These are phyloP conservation scores for Linum lewisii DNA, from an alignment of 345 rosid species.

Conservation along the genomic window DNA sequence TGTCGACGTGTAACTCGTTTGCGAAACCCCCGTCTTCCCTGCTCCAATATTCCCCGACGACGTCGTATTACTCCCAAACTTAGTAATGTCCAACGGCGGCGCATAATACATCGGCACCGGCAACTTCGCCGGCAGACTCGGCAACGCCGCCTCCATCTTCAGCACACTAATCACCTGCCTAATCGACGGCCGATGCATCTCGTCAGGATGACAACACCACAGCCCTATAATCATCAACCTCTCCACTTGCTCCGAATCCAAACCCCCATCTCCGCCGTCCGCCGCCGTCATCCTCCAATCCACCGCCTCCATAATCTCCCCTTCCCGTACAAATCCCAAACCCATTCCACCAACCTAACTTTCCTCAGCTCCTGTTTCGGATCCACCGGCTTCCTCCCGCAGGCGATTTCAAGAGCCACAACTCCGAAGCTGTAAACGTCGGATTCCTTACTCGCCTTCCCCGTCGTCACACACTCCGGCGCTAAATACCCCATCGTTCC, in stretches of 20 bases:
- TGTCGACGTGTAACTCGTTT: background rate
- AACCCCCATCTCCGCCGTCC: slow-evolving; percentile 3
- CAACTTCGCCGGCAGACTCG: slow-evolving; percentile 36
- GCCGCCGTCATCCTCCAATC: slow-evolving; percentile 16
- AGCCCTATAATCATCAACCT: slow-evolving; percentile 36
- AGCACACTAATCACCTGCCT: slow-evolving; percentile 35
- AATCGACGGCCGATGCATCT: slow-evolving; percentile 32
- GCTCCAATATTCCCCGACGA: background rate
- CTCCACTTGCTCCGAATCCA: slow-evolving; percentile 26
- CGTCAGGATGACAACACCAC: slow-evolving; percentile 51
- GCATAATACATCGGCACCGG: slow-evolving; percentile 41
- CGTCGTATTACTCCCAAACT: slow-evolving; percentile 14
- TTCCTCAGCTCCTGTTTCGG: slow-evolving; percentile 18
- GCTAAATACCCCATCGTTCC: slow-evolving; percentile 36
- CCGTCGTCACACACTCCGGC: slow-evolving; percentile 27
- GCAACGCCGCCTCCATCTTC: slow-evolving; percentile 35
- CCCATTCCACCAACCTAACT: slow-evolving; percentile 37
- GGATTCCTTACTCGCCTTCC: slow-evolving; percentile 35
- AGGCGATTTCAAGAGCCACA: slow-evolving; percentile 33
- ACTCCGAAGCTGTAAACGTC: slow-evolving; percentile 50
- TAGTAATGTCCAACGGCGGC: slow-evolving; percentile 19
- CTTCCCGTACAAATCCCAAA: slow-evolving; percentile 38
- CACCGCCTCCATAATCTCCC: slow-evolving; percentile 20
- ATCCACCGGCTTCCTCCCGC: slow-evolving; percentile 38
- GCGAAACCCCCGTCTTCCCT: background rate